These are phyloP conservation scores for Caloboletus firmus DNA, from an alignment of 1,284 basidiomycete genomes.

Conservation along the genomic window DNA sequence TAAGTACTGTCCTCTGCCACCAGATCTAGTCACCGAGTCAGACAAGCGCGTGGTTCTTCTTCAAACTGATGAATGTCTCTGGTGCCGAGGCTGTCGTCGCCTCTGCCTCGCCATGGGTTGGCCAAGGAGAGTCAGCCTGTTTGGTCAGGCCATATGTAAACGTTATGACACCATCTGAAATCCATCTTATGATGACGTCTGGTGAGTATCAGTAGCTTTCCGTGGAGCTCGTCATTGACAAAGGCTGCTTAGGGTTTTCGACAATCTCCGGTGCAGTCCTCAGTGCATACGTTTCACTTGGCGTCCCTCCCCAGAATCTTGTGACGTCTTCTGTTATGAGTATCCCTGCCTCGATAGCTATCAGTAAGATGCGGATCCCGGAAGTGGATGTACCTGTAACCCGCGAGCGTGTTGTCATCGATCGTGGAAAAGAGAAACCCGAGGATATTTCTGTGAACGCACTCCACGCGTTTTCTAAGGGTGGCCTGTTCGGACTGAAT, in stretches of 20 bases:
- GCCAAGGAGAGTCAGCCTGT: constrained; percentile 85
- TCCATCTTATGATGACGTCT: constrained; percentile 88
- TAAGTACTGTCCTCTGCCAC: constrained; percentile 34
- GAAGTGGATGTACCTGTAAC: constrained; percentile 86
- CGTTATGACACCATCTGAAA: constrained; percentile 85
- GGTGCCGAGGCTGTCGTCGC: constrained; percentile 93
- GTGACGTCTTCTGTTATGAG: constrained; percentile 93
- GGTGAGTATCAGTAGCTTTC: constrained; percentile 44
- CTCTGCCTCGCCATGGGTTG: constrained; percentile 88
- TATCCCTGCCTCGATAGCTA: constrained; percentile 90
- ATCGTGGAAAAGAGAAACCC: constrained; percentile 64
- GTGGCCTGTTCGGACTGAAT: constrained; percentile 82
- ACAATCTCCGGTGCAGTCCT: constrained; percentile 91
- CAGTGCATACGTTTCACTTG: constrained; percentile 79
- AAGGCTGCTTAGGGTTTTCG: constrained; percentile 57
- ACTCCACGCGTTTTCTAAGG: constrained; percentile 86
- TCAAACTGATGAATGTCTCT: constrained; percentile 82
- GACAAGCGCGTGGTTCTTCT: constrained; percentile 85
- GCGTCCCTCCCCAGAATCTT: constrained; percentile 80
- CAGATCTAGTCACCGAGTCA: background rate
- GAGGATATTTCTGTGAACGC: constrained; percentile 66
- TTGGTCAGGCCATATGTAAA: constrained; percentile 85
- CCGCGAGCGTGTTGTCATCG: constrained; percentile 75
- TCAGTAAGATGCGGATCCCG: constrained; percentile 83
- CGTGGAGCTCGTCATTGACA: constrained; percentile 2